A percentile compares a stretch with the other conserved stretches of the same genome.
Evolutionary conservation across 495 filamentous ascomycete species (phyloP).

Genomic region (Penicillium maclennaniae): DNA sequence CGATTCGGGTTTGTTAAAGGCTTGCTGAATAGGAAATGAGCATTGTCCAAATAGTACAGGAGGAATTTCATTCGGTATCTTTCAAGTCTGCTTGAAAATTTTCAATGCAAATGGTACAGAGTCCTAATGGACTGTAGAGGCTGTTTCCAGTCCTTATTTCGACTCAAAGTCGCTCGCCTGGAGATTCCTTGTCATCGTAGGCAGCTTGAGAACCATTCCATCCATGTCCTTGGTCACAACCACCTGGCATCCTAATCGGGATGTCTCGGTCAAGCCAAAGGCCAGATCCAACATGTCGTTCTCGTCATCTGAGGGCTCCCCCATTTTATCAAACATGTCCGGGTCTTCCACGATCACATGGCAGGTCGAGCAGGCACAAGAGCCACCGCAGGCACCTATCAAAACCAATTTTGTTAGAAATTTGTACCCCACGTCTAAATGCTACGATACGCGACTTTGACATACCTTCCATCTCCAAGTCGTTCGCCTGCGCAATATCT

Average conservation of each 20-base stretch:
- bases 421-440: too few relatives aligned
- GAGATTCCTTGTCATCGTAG: conserved; percentile 91
- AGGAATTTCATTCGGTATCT: conserved; percentile 27
- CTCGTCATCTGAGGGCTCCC: conserved; percentile 93
- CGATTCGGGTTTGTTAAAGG: not conserved
- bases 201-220: conserved; percentile 77
- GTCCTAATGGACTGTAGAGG: conserved; percentile 15
- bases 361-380: conserved; percentile 95
- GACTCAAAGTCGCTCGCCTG: conserved; percentile 85
- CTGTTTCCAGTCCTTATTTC: conserved; percentile 23
- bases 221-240: conserved; percentile 86
- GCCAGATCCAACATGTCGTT: conserved; percentile 98
- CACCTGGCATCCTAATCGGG: conserved; percentile 92
- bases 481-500: conserved; percentile 90
- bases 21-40: not conserved
- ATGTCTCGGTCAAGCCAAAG: conserved; percentile 94
- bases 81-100: conserved; percentile 13
- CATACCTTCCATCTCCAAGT: conserved; percentile 93
- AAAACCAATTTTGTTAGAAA: not conserved
- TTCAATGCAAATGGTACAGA: conserved; percentile 25
- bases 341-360: conserved; percentile 88
- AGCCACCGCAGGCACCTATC: conserved; percentile 85
- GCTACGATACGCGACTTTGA: not conserved
- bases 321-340: conserved; percentile 84
- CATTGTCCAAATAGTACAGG: conserved; percentile 23